Evolutionary conservation across 208 protist genomes (phyloP).

Genomic region (Leishmania aethiopica): DNA sequence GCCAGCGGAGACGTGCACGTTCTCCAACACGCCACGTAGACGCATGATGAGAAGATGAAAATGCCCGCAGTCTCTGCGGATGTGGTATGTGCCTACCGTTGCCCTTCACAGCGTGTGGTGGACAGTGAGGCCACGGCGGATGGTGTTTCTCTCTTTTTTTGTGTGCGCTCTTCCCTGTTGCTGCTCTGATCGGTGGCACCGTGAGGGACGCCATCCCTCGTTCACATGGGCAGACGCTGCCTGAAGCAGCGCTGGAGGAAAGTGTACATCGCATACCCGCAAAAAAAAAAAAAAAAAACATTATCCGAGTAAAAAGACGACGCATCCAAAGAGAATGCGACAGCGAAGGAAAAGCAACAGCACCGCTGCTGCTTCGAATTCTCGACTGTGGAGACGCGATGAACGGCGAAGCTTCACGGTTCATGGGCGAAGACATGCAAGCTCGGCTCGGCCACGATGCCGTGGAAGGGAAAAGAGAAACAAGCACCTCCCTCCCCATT

Average conservation of each 20-base stretch:
- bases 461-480: background rate
- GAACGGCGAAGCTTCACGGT: background rate
- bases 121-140: too few species aligned
- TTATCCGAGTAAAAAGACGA: background rate
- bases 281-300: too few species aligned
- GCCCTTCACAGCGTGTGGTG: background rate
- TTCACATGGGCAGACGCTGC: background rate
- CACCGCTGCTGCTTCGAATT: background rate
- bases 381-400: background rate
- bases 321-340: background rate
- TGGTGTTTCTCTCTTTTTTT: too few species aligned
- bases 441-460: background rate
- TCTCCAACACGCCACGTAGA: background rate
- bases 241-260: background rate
- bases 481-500: background rate
- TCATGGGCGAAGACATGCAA: background rate
- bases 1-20: slow-evolving; percentile 32
- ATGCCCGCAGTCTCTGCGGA: background rate
- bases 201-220: background rate
- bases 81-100: background rate
- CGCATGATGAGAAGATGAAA: background rate
- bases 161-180: background rate
- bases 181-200: background rate
- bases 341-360: background rate
- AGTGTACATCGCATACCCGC: background rate